Percentiles rank a stretch among this genome's conserved stretches.
phyloP scores from a whole-genome alignment of 2,329 filamentous ascomycete species.

The Metarhizium sp. region DNA sequence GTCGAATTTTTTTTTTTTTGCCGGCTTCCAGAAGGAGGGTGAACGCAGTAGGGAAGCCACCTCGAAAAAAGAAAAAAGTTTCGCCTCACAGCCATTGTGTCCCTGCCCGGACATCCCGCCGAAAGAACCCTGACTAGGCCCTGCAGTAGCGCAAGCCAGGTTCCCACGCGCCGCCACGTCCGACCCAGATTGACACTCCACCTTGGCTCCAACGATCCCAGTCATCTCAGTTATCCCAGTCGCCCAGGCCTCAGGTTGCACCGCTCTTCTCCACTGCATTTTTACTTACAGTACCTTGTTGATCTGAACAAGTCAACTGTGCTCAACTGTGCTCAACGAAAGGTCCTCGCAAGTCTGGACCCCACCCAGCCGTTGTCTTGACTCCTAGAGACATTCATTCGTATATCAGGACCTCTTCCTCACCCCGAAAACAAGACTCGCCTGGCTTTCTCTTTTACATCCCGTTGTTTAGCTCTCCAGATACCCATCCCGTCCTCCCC shows the following conservation, averaged over 20 bases:
- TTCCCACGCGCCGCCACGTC: conserved; percentile 1
- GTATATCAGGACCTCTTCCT: neutral
- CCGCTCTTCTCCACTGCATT: neutral
- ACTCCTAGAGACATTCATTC: neutral
- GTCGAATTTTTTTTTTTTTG: neutral
- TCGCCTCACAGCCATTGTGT: neutral
- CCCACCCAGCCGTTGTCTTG: neutral
- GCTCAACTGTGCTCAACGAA: neutral
- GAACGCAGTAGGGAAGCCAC: neutral
- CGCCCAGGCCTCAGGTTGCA: neutral
- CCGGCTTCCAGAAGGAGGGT: conserved; percentile 1
- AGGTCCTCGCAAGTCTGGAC: neutral
- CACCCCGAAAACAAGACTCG: neutral
- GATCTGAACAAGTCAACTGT: neutral
- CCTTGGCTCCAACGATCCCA: neutral
- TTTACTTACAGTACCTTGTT: neutral
- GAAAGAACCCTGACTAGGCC: neutral
- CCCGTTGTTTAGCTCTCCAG: neutral
- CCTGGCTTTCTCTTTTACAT: neutral
- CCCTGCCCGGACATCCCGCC: conserved; percentile 3
- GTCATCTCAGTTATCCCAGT: neutral
- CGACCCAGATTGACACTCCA: conserved; percentile 5
- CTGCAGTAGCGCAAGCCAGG: neutral
- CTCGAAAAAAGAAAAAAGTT: neutral
- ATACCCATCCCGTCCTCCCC: neutral